A percentile compares a stretch with the other conserved stretches of the same genome.
Evolutionary conservation across 371 early-diverging fungal genomes (phyloP).

Genomic region (Capniomyces stellatus): DNA sequence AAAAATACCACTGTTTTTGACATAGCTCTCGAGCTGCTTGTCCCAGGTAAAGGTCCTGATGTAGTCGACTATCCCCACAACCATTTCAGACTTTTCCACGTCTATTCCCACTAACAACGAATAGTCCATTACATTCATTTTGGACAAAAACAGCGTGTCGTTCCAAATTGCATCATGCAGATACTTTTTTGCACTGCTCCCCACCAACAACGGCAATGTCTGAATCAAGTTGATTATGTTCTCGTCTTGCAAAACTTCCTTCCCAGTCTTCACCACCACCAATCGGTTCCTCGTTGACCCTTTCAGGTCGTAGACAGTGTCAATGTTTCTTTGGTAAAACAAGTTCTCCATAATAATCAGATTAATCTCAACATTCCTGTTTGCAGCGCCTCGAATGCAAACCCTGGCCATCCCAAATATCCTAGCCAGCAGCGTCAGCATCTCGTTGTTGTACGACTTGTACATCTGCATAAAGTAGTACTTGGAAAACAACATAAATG

Average conservation of each 20-base stretch:
- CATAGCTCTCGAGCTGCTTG: slow-evolving; percentile 85
- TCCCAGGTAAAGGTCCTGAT: slow-evolving; percentile 95
- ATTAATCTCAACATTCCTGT: slow-evolving; percentile 65
- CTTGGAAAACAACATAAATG: slow-evolving; percentile 77
- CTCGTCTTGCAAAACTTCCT: not conserved
- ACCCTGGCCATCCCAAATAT: slow-evolving; percentile 87
- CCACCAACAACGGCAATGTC: slow-evolving; percentile 70
- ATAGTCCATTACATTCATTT: slow-evolving; percentile 89
- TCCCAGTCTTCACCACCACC: slow-evolving; percentile 33
- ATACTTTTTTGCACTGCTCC: slow-evolving; percentile 66
- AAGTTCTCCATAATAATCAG: slow-evolving; percentile 90
- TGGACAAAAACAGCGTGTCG: slow-evolving; percentile 77
- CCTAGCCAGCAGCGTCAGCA: slow-evolving; percentile 73
- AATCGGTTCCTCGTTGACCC: slow-evolving; percentile 87
- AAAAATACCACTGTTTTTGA: slow-evolving; percentile 73
- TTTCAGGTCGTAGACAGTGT: slow-evolving; percentile 75
- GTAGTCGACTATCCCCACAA: slow-evolving; percentile 79
- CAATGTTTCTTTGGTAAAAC: slow-evolving; percentile 61
- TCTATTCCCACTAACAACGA: slow-evolving; percentile 83
- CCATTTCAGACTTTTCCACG: slow-evolving; percentile 54
- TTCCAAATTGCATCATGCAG: slow-evolving; percentile 61
- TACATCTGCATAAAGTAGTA: slow-evolving; percentile 84
- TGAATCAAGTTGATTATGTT: slow-evolving; percentile 25
- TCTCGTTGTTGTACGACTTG: slow-evolving; percentile 59
- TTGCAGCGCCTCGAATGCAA: slow-evolving; percentile 57